Base-by-base conservation (phyloP, 495 filamentous ascomycete genomes). In the Halenospora varia region DNA sequence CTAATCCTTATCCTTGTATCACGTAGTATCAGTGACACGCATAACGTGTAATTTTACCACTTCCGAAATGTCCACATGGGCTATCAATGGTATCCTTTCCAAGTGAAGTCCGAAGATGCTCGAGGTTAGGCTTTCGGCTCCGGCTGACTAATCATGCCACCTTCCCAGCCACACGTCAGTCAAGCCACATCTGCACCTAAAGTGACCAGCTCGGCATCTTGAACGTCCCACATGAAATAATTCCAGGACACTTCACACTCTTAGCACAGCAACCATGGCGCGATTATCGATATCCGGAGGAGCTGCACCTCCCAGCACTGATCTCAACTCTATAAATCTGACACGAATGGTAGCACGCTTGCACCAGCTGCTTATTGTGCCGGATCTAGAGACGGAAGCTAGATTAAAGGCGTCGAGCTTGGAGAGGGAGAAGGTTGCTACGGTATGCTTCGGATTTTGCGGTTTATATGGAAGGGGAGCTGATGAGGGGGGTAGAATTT, bases 261-360 rank as follows among this genome's bases (percentile, higher is more conserved):
- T 9, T n/a, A 40, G n/a, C 9, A 9, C 35, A 25, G 35, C 11
- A 24, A 45, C 11, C 18, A 65, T 65, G 62, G 62, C 58, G 20
- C 54, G 62, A 17, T 47, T 59, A 19, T 61, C 62, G 24, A 41
- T n/a, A 40, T 10, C 26, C 23, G 55, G 25, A 40, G 50, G 48
- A 11, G 25, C 39, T 19, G 23, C 40, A 11, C 3, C 52, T n/a
- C n/a, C n/a, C n/a, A n/a, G n/a, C 10, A 49, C 39, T n/a, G 62
- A 65, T 62, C 25, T 48, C 15, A 62, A 59, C 17, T 61, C 78
- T 15, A 76, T 86, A 18, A 85, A 88, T 61, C 79, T 93, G 10
- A 79, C 75, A 46, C 80, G 88, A n/a, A 79, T 93, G n/a, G 80
- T 95, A 50, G 73, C 76, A 53, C 85, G 89, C 1, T 75, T 96